Base-by-base conservation (phyloP, 2,329 filamentous ascomycete species). In the Fusarium ambrosium region DNA sequence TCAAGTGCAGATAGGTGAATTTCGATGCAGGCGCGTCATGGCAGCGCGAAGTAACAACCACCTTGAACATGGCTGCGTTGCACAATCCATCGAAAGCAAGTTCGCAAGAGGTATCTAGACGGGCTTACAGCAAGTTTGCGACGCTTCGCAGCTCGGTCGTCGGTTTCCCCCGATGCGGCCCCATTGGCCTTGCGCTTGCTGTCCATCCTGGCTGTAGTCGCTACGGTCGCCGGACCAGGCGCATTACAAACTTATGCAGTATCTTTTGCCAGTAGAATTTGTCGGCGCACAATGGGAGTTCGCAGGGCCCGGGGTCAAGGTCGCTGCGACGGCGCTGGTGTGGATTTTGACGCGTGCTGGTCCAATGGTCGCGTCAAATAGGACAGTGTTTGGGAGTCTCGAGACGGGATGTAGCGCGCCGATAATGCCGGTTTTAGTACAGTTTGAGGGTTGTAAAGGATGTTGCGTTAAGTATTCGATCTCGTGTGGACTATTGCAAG, bases 181-280 rank as follows among this genome's bases (percentile, higher is more conserved):
- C 86, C 85, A 78, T 86, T 87, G 61, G 87, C 87, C 78, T 90
- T 90, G 75, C 89, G 87, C 83, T 90, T 90, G 80, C 84, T 85
- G 74, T 90, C 89, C 89, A 90, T 90, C 56, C 72, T 81, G 73
- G 72, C 65, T 66, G 68, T 66, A 56, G 71, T 74, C 36, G 67
- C 66, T 71, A 70, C 45, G 69, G 63, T 80, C 77, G 79, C 78
- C 41, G 69, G 66, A 71, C 64, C 70, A 62, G 60, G 76, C 76
- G 73, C 81, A 82, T 81, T 67, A 79, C 74, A 79, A 64, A 65
- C 60, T 53, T 67, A 53, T 59, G 27, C 37, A 64, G 56, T 45
- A 48, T 60, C 51, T 20, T 60, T 45, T 62, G 37, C 53, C 64
- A 29, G 48, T 59, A 62, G 36, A 55, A 41, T 64, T 69, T 55